Evolutionary conservation across 805 yeast genomes (phyloP), one percentile per base, ranked within the genome.

Genomic region (Starmerella floricola): DNA sequence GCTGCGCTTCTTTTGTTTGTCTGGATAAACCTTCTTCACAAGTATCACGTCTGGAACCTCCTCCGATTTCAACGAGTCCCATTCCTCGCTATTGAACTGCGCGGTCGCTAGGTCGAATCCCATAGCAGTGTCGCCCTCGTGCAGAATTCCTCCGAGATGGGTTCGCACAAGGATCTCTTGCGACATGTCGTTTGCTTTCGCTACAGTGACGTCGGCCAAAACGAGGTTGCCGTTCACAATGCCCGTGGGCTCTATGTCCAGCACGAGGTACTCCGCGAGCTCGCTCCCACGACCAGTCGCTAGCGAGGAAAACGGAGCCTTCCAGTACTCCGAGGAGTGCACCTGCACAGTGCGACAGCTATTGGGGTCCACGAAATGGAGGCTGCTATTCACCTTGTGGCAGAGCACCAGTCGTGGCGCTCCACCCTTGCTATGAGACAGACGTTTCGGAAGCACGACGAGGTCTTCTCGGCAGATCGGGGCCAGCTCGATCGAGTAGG

Each of bases 401-500:
- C 98, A 91, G 42, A 91, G 61, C 11, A 82, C 91, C 49, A 88
- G 66, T 59, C 83, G 77, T 27, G 87, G 69, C 44, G 85, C 81
- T 59, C 79, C 79, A 43, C 97, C 95, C 65, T 84, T 60, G 13
- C 82, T 72, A 49, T 76, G 74, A 6, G 97, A 96, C 52, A 88
- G 62, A 57, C 79, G 80, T 59, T 79, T 79, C 24, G 98, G 98
- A 51, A 91, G 67, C 27, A 88, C 84, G 20, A 91, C 94, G 53
- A 91, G 69, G 60, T 93, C 98, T 59, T 91, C 99, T 62, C 91
- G 82, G 73, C 98, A 91, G 33, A 93, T 77, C 16, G 98, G 98
- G 2, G 83, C 94, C 53, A 91, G 78, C 64, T 91, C 99, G 34
- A 88, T 81, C 17, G 96, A 84, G 59, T 71, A 88, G 6, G 96